phyloP scores from a whole-genome alignment of 257 asterid species.

The Jacaranda mimosifolia region DNA sequence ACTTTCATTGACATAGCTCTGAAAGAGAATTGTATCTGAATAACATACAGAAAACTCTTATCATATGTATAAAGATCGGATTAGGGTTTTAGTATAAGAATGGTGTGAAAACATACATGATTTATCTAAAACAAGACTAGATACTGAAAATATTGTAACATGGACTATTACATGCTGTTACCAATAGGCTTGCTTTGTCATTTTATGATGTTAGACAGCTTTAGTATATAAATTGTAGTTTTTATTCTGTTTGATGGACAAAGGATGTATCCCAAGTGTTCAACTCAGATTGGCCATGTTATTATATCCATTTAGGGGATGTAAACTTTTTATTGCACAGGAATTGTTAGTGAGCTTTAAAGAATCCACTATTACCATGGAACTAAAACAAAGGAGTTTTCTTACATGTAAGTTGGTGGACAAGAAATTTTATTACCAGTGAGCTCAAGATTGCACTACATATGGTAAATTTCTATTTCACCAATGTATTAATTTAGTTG shows the following conservation, averaged over 20 bases:
- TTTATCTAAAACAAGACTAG: no score
- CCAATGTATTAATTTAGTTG: no score
- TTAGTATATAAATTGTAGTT: background rate
- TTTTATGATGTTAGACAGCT: slow-evolving; percentile 18
- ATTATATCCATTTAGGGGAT: background rate
- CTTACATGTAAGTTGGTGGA: background rate
- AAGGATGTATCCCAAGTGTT: background rate
- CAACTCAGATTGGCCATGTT: background rate
- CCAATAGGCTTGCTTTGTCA: background rate
- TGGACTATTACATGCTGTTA: slow-evolving; percentile 19
- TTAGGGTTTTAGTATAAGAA: no score
- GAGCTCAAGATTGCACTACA: background rate
- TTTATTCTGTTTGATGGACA: slow-evolving; percentile 18
- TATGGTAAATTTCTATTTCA: background rate
- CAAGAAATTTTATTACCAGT: background rate
- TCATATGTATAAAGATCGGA: no score
- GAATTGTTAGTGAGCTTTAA: background rate
- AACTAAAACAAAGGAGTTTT: background rate
- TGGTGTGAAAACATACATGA: no score
- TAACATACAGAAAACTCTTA: no score
- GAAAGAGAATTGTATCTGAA: no score
- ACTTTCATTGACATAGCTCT: no score
- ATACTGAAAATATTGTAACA: no score
- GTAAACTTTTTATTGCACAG: background rate
- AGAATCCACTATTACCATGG: background rate